Conservation (phyloP, 2,329 filamentous ascomycete genomes). For the Penicillium sumatraense region DNA sequence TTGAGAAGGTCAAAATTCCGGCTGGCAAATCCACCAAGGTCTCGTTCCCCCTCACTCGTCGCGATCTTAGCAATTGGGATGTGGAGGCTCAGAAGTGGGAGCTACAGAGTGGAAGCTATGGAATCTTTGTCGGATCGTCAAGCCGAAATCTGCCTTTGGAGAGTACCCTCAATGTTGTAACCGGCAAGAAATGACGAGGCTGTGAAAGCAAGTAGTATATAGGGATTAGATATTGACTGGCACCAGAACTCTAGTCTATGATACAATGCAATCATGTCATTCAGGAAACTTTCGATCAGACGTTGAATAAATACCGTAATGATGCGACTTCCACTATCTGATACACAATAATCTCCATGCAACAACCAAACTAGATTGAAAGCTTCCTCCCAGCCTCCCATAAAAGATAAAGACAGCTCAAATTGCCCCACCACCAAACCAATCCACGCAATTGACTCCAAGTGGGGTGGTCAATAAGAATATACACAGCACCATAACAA, state of each 20-base stretch:
- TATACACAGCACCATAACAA: conserved; percentile 48
- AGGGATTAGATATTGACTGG: too few relatives aligned
- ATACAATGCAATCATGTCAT: background rate
- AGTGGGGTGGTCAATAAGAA: conserved; percentile 41
- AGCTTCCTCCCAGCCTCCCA: conserved; percentile 28
- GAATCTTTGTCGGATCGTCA: conserved; percentile 55
- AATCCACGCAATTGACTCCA: conserved; percentile 44
- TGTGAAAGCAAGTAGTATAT: background rate
- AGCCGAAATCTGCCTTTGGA: conserved; percentile 18
- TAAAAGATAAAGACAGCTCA: conserved; percentile 45
- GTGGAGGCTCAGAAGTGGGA: conserved; percentile 75
- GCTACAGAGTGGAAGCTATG: conserved; percentile 55
- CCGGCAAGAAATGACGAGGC: background rate
- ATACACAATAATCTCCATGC: too few relatives aligned
- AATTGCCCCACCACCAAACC: conserved; percentile 51
- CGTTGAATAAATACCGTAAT: background rate
- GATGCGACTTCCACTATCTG: background rate
- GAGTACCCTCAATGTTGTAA: conserved; percentile 8
- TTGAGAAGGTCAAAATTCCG: conserved; percentile 72
- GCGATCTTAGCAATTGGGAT: conserved; percentile 85
- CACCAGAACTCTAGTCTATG: background rate
- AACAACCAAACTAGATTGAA: background rate
- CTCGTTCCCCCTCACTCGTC: conserved; percentile 67
- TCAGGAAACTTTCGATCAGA: too few relatives aligned
- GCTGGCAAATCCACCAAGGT: conserved; percentile 68